Conservation (phyloP, 2,329 filamentous ascomycete genomes). For the Akanthomyces lecanii region DNA sequence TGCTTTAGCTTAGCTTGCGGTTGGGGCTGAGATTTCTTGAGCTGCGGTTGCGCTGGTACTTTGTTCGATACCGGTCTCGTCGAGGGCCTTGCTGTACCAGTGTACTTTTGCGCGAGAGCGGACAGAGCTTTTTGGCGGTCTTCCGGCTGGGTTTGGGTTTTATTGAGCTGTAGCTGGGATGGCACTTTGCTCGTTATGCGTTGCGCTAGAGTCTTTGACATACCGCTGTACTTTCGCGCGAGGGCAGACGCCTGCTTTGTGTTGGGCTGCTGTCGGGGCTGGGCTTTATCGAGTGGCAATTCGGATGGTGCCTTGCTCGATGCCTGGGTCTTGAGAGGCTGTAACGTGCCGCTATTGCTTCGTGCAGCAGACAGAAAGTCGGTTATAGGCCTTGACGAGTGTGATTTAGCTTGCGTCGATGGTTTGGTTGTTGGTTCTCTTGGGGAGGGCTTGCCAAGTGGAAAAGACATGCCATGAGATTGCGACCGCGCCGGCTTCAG, state of each 20-base stretch:
- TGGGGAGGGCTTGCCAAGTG: background rate
- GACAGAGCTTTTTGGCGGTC: background rate
- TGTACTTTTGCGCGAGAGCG: background rate
- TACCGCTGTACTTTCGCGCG: background rate
- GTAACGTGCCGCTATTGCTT: background rate
- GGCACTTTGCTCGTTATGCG: background rate
- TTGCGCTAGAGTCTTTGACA: background rate
- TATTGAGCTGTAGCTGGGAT: too few species aligned
- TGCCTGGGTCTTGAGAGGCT: background rate
- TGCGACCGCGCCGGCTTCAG: background rate
- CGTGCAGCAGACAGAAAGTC: background rate
- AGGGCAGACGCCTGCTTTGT: background rate
- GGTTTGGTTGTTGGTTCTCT: background rate
- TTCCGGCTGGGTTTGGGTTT: too few species aligned
- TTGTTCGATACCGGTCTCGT: background rate
- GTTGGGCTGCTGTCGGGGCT: too few species aligned
- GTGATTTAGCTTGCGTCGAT: background rate
- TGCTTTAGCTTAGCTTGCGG: too few species aligned
- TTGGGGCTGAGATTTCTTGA: too few species aligned
- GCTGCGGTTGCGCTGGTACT: background rate
- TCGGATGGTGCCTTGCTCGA: background rate
- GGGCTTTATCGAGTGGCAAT: background rate
- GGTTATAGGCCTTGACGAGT: background rate
- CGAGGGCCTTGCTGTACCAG: too few species aligned
- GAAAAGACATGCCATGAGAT: background rate